Evolutionary conservation across 352 stramenopile species (phyloP).

Genomic region (Phytopythium sindhum): DNA sequence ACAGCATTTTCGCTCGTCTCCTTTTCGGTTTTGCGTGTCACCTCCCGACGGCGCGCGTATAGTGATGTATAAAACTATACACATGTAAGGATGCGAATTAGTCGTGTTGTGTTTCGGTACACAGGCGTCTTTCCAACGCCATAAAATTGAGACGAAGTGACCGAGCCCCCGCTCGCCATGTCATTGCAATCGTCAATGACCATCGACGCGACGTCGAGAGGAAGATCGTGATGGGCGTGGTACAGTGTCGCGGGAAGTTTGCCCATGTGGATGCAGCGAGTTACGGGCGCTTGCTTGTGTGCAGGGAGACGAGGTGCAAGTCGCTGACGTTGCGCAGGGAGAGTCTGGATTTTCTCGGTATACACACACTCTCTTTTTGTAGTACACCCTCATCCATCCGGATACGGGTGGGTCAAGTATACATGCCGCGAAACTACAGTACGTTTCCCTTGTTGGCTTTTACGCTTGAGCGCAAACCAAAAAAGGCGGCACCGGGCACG

Average conservation of each 20-base stretch:
- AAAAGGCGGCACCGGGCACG: not conserved
- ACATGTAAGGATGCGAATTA: not conserved
- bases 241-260: not conserved
- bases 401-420: not conserved
- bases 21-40: not conserved
- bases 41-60: not conserved
- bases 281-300: too few relatives aligned
- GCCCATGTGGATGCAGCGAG: not conserved
- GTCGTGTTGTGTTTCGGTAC: not conserved
- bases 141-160: too few relatives aligned
- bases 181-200: not conserved
- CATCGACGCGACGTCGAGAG: too few relatives aligned
- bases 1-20: constrained; percentile 12
- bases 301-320: too few relatives aligned
- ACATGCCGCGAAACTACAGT: not conserved
- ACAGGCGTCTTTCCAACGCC: too few relatives aligned
- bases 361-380: not conserved
- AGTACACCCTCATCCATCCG: not conserved
- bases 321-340: not conserved
- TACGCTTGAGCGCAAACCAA: not conserved
- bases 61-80: not conserved
- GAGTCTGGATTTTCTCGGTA: not conserved
- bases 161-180: not conserved
- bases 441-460: not conserved
- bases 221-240: not conserved